Percentiles rank a stretch among this genome's conserved stretches.
These are phyloP conservation scores for Mitragyna speciosa DNA, from an alignment of 257 asterid genomes.

Conservation along the genomic window DNA sequence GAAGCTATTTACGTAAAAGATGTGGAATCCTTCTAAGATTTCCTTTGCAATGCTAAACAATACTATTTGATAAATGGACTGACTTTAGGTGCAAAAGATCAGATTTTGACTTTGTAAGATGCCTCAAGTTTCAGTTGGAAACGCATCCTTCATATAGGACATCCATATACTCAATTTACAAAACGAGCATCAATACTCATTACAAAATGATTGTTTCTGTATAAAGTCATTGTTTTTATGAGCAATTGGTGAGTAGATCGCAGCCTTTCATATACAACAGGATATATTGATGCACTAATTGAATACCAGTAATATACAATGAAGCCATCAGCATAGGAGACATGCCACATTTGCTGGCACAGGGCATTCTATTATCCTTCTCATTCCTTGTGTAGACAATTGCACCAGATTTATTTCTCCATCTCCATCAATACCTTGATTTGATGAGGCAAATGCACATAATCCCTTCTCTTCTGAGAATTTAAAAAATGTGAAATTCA, in stretches of 20 bases:
- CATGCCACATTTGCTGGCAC: slow-evolving; percentile 56
- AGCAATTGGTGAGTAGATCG: background rate
- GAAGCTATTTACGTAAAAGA: background rate
- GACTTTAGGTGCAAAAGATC: background rate
- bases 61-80: background rate
- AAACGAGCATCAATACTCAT: background rate
- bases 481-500: background rate
- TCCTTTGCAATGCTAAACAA: background rate
- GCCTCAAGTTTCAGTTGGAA: background rate
- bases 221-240: background rate
- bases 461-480: slow-evolving; percentile 60
- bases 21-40: background rate
- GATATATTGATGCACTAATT: background rate
- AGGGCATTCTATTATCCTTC: slow-evolving; percentile 49
- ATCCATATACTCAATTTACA: background rate
- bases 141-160: background rate
- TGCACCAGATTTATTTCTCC: slow-evolving; percentile 61
- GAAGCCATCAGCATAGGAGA: slow-evolving; percentile 59
- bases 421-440: slow-evolving; percentile 73
- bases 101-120: background rate
- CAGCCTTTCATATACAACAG: background rate
- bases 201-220: background rate
- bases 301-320: slow-evolving; percentile 31
- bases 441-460: slow-evolving; percentile 60
- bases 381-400: slow-evolving; percentile 72